A percentile compares a stretch with the other conserved stretches of the same genome.
Conservation (phyloP, 176 grass and related monocot species). For the Triticum timopheevii region DNA sequence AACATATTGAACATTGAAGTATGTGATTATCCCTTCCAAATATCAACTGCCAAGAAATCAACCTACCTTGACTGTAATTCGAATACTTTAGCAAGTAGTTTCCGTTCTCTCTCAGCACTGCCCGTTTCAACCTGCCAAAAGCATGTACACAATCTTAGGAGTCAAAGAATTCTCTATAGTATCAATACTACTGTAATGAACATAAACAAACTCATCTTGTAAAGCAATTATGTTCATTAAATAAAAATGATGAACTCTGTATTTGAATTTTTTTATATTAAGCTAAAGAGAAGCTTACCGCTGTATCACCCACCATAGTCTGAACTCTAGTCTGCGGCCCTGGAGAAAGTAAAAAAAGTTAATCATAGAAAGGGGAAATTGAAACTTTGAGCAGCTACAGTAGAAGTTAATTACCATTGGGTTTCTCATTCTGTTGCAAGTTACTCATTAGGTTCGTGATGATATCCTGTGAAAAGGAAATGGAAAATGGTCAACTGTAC, state of each 20-base stretch:
- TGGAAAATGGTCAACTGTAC: not conserved
- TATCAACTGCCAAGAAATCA: not conserved
- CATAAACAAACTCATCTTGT: not conserved
- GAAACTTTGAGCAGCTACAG: slow-evolving; percentile 11
- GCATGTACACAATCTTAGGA: not conserved
- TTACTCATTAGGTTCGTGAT: slow-evolving; percentile 75
- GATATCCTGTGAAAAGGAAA: slow-evolving; percentile 58
- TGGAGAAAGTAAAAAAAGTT: slow-evolving; percentile 43
- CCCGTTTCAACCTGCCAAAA: slow-evolving; percentile 57
- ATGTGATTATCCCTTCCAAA: slow-evolving; percentile 1
- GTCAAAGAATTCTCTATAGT: not conserved
- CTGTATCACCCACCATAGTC: slow-evolving; percentile 32
- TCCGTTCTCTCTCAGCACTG: slow-evolving; percentile 52
- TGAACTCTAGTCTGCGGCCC: slow-evolving; percentile 40
- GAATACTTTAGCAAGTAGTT: slow-evolving; percentile 79
- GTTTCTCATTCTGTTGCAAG: slow-evolving; percentile 73
- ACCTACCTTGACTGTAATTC: slow-evolving; percentile 88
- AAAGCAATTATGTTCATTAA: not conserved
- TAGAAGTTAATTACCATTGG: slow-evolving; percentile 49
- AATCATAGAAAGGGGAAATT: not conserved
- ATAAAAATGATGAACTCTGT: not conserved
- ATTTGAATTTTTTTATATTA: not conserved
- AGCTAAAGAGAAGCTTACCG: slow-evolving; percentile 37
- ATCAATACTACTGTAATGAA: not conserved
- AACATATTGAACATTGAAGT: not conserved